Base-by-base conservation (phyloP, 306 rosid species). In the Trichosanthes truncata region DNA sequence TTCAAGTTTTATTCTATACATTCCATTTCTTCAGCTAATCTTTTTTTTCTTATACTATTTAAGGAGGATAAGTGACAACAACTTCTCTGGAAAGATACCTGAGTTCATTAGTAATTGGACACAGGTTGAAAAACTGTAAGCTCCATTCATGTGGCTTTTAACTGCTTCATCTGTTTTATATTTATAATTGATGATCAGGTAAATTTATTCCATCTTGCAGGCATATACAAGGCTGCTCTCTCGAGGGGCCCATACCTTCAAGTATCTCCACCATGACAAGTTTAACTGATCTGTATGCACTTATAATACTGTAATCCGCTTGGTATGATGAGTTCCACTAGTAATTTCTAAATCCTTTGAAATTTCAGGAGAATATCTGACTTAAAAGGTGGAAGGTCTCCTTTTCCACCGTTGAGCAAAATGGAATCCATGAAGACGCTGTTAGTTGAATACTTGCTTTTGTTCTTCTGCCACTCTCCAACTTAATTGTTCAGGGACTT, bases 61-160 rank as follows among this genome's bases (percentile, higher is more conserved):
- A 80, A 92, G 98, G 98, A 91, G 98, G 91, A 48, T 94, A 69
- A 81, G 88, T 38, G 92, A 91, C 90, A 94, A 89, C 76, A 88
- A 85, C 80, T 92, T 92, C 83, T 85, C 81, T 12, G 98, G 97
- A 53, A 88, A 73, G 81, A 89, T 94, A 82, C 98, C 98, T 0
- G 92, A 89, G 81, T 92, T 92, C 85, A 87, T 94, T 31, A 80
- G 91, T 81, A 91, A 80, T 17, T 92, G 88, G 97, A 66, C 86
- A 76, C 43, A 33, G 59, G 69, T 94, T 79, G 88, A 86, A 80
- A 94, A 92, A 83, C 84, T 94, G 98, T 94, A 87, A 92, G 97
- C 56, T 68, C 77, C 76, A 17, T 51, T 33, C 49, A 36, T 40
- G n/a, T 60, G 76, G n/a, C 78, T 71, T 82, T 41, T 82, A n/a